These are phyloP conservation scores for Nemania sp. DNA, from an alignment of 2,329 filamentous ascomycete species.

Conservation along the genomic window DNA sequence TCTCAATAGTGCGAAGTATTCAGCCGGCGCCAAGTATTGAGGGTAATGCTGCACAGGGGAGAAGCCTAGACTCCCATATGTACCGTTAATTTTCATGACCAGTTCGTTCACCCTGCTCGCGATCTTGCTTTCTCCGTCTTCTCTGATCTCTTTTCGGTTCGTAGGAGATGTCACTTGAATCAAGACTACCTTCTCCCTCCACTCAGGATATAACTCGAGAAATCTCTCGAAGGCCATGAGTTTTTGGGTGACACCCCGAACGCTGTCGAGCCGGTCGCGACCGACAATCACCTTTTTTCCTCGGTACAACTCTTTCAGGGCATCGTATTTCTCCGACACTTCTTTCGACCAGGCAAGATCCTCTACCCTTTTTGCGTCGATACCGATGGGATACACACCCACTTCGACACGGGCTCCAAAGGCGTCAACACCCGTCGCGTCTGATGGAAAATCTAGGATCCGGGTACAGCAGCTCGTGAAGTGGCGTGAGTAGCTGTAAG, in stretches of 20 bases:
- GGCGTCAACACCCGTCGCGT: slow-evolving; percentile 81
- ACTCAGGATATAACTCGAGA: slow-evolving; percentile 86
- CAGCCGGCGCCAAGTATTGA: slow-evolving; percentile 85
- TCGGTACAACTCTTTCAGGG: slow-evolving; percentile 76
- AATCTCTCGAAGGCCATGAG: slow-evolving; percentile 93
- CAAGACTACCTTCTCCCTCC: slow-evolving; percentile 88
- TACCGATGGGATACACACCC: slow-evolving; percentile 92
- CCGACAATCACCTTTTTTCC: slow-evolving; percentile 95
- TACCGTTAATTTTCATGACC: slow-evolving; percentile 88
- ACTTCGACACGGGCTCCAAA: slow-evolving; percentile 89
- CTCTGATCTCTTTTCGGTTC: slow-evolving; percentile 76
- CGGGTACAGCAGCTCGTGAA: slow-evolving; percentile 94
- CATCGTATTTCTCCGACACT: slow-evolving; percentile 72
- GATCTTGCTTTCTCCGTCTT: slow-evolving; percentile 78
- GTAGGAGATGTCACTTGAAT: slow-evolving; percentile 94
- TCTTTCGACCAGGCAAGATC: slow-evolving; percentile 72
- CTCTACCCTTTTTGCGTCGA: slow-evolving; percentile 82
- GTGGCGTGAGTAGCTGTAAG: slow-evolving; percentile 91
- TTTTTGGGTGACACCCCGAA: slow-evolving; percentile 93
- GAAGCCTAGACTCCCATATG: slow-evolving; percentile 85
- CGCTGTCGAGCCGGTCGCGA: slow-evolving; percentile 89
- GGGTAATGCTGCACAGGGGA: slow-evolving; percentile 93
- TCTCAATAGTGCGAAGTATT: slow-evolving; percentile 93
- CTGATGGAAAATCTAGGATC: slow-evolving; percentile 87
- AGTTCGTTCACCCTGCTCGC: slow-evolving; percentile 88